Base-by-base conservation (phyloP, 129 eudicot species). In the Sambucus nigra region DNA sequence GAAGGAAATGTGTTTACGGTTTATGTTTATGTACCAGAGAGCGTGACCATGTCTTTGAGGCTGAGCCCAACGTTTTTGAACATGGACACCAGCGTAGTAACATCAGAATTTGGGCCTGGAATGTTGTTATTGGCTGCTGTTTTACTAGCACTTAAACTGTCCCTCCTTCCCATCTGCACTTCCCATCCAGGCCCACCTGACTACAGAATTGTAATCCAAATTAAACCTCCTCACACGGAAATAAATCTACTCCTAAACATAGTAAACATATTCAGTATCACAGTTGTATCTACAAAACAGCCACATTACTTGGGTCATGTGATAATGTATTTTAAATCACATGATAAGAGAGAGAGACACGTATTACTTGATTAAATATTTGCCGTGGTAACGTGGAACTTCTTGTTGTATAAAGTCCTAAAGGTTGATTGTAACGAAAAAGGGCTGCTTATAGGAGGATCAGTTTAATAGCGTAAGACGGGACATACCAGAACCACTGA, bases 181-280 rank as follows among this genome's bases (percentile, higher is more conserved):
- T 63, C 78, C 96, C 93, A 86, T 3, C 72, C 59, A 2, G 77
- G 76, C 16, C 93, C 93, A 13, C 84, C 86, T 24, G 71, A 73
- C 93, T 76, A 48, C 17, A 61, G 53, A 35, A 35, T 35, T 35
- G 8, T 35, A 35, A 35, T 35, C 42, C 42, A 8, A 35, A 35
- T 1, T 35, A 7, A n/a, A n/a, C n/a, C n/a, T n/a, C n/a, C n/a
- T n/a, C n/a, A n/a, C n/a, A n/a, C n/a, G n/a, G n/a, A n/a, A n/a
- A n/a, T n/a, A n/a, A n/a, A 35, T 35, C 12, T 7, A 35, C 5
- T 2, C 42, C 0, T 5, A 57, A 47, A 40, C 10, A 4, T 19
- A 25, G 39, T 52, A n/a, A n/a, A n/a, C n/a, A n/a, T n/a, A n/a
- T n/a, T n/a, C n/a, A n/a, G n/a, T n/a, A n/a, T n/a, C n/a, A n/a